Percentiles rank a stretch among this genome's conserved stretches.
Conservation (phyloP, 441 rosid genomes). For the Corymbia citriodora region DNA sequence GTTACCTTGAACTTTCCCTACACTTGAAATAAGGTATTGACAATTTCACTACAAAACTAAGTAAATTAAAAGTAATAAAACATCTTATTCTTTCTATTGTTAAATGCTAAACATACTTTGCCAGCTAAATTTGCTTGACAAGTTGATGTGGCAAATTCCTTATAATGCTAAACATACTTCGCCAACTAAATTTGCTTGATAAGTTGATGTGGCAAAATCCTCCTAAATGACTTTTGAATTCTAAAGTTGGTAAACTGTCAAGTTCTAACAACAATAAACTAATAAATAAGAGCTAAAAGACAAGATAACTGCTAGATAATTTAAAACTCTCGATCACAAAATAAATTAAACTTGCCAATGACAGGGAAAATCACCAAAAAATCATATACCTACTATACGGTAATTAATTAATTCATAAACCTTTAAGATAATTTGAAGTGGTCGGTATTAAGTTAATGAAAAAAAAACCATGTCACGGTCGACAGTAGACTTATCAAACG, state of each 20-base stretch:
- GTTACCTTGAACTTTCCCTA: too few relatives aligned
- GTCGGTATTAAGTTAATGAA: too few relatives aligned
- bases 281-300: not conserved
- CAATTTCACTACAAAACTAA: too few relatives aligned
- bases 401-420: fast-evolving
- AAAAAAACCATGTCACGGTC: too few relatives aligned
- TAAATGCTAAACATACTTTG: not conserved
- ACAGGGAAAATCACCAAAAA: not conserved
- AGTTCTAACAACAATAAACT: not conserved
- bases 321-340: not conserved
- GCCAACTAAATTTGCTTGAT: not conserved
- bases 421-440: not conserved
- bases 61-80: too few relatives aligned
- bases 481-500: not conserved
- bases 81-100: not conserved
- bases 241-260: not conserved
- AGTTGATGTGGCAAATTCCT: not conserved
- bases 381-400: not conserved
- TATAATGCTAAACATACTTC: not conserved
- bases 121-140: not conserved
- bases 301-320: not conserved
- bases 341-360: not conserved
- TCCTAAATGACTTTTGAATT: not conserved
- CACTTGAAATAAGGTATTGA: too few relatives aligned
- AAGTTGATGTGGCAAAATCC: not conserved